These are phyloP conservation scores for Nyctanthes arbortristis DNA, from an alignment of 257 asterid species.

Conservation along the genomic window DNA sequence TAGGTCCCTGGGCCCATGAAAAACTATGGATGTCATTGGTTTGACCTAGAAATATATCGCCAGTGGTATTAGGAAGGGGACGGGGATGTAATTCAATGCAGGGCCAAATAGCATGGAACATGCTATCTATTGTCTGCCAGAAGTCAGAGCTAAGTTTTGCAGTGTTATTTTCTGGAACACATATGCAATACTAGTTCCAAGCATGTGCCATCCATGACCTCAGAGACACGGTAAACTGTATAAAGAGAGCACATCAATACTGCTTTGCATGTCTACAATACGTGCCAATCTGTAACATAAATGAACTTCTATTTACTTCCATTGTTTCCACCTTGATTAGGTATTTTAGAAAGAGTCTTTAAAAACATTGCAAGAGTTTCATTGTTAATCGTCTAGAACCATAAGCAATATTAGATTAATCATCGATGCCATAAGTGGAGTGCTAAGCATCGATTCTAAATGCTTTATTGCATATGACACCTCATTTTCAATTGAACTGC, in stretches of 20 bases:
- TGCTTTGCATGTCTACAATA: background rate
- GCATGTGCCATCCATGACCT: background rate
- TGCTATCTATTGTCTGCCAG: background rate
- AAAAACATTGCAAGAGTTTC: background rate
- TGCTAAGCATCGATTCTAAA: background rate
- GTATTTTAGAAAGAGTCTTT: background rate
- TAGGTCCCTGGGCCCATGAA: no score
- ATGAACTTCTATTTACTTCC: background rate
- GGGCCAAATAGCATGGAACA: background rate
- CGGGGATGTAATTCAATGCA: background rate
- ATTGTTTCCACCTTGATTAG: background rate
- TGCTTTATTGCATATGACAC: constrained; percentile 9
- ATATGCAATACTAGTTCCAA: background rate
- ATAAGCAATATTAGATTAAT: background rate
- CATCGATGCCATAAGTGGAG: constrained; percentile 1
- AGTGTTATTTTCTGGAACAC: background rate
- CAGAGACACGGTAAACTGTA: background rate
- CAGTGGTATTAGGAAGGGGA: background rate
- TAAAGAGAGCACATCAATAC: background rate
- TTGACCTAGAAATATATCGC: no score
- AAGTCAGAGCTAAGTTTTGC: background rate
- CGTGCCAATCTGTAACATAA: background rate
- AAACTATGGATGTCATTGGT: no score
- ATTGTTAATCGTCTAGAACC: constrained; percentile 13
- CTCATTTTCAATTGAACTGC: constrained; percentile 21